Base-by-base conservation (phyloP, 768 basidiomycete genomes). In the Pleurotus tuber-regium region DNA sequence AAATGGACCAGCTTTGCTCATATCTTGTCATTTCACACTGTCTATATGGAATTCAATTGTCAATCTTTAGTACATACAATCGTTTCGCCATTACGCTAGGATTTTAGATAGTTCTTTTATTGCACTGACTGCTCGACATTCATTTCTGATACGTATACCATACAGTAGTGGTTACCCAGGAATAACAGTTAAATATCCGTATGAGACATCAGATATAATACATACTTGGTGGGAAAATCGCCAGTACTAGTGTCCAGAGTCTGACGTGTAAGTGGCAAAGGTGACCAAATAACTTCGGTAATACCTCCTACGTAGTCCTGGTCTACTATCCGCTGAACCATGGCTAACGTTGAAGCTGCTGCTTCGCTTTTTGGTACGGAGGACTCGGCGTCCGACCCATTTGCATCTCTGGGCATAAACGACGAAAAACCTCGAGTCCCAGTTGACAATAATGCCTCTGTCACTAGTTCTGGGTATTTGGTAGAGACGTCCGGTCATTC, bases 361-460 rank as follows among this genome's bases (percentile, higher is more conserved):
- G 86, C 89, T 46, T 84, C 87, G 52, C 84, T 92, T 40, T 92
- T 92, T 73, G 87, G 83, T 55, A 69, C 79, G 47, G 79, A 80
- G 26, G 86, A 89, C 62, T 61, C 80, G 44, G 70, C 70, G 14
- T 72, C 77, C 26, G 86, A 88, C 69, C 79, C 80, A 47, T 87
- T 87, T 70, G 78, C 84, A 54, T 69, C 75, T 50, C 74, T 85
- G 55, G 83, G 81, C 40, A 66, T 70, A 54, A 63, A 33, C 21
- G 48, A 54, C 11, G 46, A 48, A 11, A 24, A 1, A 1, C 11
- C 41, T 23, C 41, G 7, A 24, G 10, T 19, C n/a, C 41, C 41
- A 23, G 31, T 11, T 19, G 31, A 35, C 46, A 8, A 35, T 16
- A 30, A 18, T 28, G 12, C 29, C 10, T 10, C 46, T 12, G 12